A percentile compares a stretch with the other conserved stretches of the same genome.
Evolutionary conservation across 305 asterid species (phyloP).

Genomic region (Salvia sclarea): DNA sequence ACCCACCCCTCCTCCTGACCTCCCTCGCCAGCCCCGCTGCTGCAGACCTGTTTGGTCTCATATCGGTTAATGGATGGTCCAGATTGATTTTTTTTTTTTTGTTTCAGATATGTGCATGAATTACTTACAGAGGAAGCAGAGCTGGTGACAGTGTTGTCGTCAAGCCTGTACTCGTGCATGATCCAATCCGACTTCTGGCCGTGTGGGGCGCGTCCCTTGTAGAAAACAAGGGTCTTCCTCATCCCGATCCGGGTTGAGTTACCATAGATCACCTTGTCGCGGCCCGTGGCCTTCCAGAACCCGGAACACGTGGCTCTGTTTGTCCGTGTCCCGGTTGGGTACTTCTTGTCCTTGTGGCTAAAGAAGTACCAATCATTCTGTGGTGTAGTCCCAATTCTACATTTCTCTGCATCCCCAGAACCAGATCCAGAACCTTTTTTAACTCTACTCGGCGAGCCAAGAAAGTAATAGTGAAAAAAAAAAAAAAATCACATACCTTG

Average conservation of each 20-base stretch:
- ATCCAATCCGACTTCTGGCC: conserved; percentile 79
- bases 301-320: conserved; percentile 71
- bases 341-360: conserved; percentile 75
- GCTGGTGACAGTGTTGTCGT: conserved; percentile 35
- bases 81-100: too few species aligned
- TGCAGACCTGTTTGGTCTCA: neutral
- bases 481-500: conserved; percentile 42
- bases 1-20: conserved; percentile 73
- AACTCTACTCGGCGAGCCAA: too few species aligned
- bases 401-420: conserved; percentile 48
- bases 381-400: conserved; percentile 60
- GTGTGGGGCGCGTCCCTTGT: conserved; percentile 75
- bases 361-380: conserved; percentile 75
- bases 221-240: conserved; percentile 79
- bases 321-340: conserved; percentile 64
- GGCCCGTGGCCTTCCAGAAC: conserved; percentile 81
- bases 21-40: conserved; percentile 37
- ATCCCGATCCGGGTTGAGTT: conserved; percentile 55
- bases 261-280: conserved; percentile 61
- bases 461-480: too few species aligned
- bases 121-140: too few species aligned
- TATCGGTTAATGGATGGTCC: too few species aligned
- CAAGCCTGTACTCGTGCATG: conserved; percentile 69
- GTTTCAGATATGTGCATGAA: too few species aligned
- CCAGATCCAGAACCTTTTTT: too few species aligned